phyloP scores from a whole-genome alignment of 305 asterid species.

The Stenogyne calaminthoides region DNA sequence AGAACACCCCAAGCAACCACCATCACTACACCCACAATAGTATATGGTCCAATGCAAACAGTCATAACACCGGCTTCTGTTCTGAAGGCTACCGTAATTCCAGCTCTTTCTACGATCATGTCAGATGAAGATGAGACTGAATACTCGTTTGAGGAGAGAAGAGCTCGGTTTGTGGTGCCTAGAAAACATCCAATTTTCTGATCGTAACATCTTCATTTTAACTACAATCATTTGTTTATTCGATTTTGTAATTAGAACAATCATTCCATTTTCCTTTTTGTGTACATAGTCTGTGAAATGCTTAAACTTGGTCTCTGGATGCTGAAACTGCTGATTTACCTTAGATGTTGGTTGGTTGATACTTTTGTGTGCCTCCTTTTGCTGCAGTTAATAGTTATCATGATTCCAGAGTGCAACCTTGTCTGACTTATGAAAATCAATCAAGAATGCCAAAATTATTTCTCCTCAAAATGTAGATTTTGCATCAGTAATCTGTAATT shows the following conservation, averaged over 20 bases:
- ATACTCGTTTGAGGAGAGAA: conserved; percentile 91
- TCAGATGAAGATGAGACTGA: conserved; percentile 59
- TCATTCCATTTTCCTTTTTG: conserved; percentile 36
- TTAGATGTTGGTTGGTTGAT: neutral
- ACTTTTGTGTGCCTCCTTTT: neutral
- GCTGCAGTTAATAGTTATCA: neutral
- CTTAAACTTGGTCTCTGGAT: conserved; percentile 28
- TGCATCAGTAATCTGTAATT: neutral
- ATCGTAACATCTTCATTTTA: conserved; percentile 5
- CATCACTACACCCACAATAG: conserved; percentile 46
- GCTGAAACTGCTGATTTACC: conserved; percentile 14
- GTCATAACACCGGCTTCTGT: conserved; percentile 53
- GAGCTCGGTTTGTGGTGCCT: conserved; percentile 63
- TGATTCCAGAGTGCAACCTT: neutral
- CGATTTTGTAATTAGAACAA: conserved; percentile 28
- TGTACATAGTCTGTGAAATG: conserved; percentile 43
- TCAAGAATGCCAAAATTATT: neutral
- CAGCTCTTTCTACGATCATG: conserved; percentile 26
- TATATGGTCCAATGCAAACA: conserved; percentile 69
- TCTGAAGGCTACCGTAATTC: conserved; percentile 36
- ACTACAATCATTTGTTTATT: conserved; percentile 23
- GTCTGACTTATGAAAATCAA: neutral
- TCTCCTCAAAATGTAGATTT: neutral
- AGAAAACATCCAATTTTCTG: neutral
- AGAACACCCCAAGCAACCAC: conserved; percentile 56